A percentile compares a stretch with the other conserved stretches of the same genome.
Evolutionary conservation across 2,329 filamentous ascomycete species (phyloP).

Genomic region (Neopestalotiopsis rosae): DNA sequence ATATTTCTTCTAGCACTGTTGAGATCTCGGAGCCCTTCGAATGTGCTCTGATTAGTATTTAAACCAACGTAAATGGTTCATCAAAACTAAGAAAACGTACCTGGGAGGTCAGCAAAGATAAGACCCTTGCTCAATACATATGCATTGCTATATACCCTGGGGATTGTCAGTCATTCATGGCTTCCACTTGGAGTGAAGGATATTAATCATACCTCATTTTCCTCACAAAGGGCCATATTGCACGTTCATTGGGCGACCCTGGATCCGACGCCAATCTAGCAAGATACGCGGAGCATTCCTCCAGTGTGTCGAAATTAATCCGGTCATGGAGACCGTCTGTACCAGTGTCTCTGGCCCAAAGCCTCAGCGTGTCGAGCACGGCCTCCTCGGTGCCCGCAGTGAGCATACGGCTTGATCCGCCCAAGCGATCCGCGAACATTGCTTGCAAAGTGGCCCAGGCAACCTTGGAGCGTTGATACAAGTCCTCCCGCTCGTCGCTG

Average conservation of each 20-base stretch:
- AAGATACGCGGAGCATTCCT: constrained; percentile 41
- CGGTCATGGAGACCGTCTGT: constrained; percentile 17
- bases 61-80: neutral
- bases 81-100: constrained; percentile 31
- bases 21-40: constrained; percentile 49
- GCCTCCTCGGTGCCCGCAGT: constrained; percentile 15
- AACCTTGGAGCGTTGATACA: constrained; percentile 36
- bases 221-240: constrained; percentile 50
- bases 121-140: constrained; percentile 54
- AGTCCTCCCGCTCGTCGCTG: constrained; percentile 27
- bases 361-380: constrained; percentile 27
- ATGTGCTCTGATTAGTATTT: neutral
- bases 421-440: constrained; percentile 39
- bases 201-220: constrained; percentile 44
- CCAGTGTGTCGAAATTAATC: constrained; percentile 14
- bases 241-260: constrained; percentile 22
- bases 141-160: constrained; percentile 48
- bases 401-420: constrained; percentile 26
- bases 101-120: constrained; percentile 54
- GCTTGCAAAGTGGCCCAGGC: constrained; percentile 43
- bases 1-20: constrained; percentile 49
- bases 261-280: constrained; percentile 44
- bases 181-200: neutral
- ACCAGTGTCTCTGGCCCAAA: constrained; percentile 28
- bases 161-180: constrained; percentile 21